Base-by-base conservation (phyloP, 805 yeast genomes). In the Zygoascus biomembranicola region DNA sequence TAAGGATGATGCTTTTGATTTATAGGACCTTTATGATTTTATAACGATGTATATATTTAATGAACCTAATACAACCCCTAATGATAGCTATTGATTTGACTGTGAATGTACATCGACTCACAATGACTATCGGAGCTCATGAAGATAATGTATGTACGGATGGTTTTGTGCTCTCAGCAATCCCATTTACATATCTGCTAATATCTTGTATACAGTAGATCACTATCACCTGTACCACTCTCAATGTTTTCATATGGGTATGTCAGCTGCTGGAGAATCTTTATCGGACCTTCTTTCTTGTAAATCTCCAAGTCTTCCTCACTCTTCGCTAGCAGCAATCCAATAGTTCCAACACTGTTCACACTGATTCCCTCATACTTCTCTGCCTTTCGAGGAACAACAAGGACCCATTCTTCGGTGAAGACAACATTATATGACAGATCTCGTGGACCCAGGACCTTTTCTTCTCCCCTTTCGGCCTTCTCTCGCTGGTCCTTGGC, bases 341-440 rank as follows among this genome's bases (percentile, higher is more conserved):
- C 97, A 57, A 87, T 73, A 55, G 79, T 80, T 0, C 95, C 97
- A 47, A 89, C 78, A 0, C 96, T 77, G 65, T 92, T 92, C 60
- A 90, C 77, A 54, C 92, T 85, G 32, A 83, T 69, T 5, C 67
- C 71, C 16, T 60, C 61, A 20, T 54, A 59, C 8, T 72, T 73
- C 44, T 76, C 74, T 1, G 85, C 83, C 1, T 84, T 73, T 2
- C 85, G 74, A 16, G 99, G 98, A n/a, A 90, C 84, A 20, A 87
- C 67, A 79, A 90, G 79, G 70, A 92, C 79, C 87, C 94, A 92
- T 51, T 81, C 77, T 49, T 81, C 81, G 48, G 95, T 89, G 77
- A 92, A 80, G 45, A 89, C 70, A 37, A 90, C 81, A 65, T 92
- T 92, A 68, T 87, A 92, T 41, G 92, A 85, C 49, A 82, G 71